These are phyloP conservation scores for Exophiala oligosperma DNA, from an alignment of 2,329 filamentous ascomycete genomes.

Conservation along the genomic window DNA sequence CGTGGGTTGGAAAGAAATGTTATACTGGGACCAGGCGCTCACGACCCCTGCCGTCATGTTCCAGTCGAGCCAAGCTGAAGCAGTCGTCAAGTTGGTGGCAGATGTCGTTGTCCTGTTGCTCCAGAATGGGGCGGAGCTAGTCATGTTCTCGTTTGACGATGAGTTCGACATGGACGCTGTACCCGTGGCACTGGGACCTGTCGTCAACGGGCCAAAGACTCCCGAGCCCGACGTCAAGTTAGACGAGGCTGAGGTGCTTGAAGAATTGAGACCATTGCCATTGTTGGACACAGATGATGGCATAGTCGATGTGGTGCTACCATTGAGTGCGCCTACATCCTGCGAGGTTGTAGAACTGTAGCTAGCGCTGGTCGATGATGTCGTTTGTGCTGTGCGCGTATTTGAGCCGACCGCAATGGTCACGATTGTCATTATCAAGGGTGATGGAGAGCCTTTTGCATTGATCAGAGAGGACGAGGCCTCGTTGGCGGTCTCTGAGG, in stretches of 20 bases:
- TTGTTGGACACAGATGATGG: background rate
- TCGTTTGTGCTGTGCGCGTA: background rate
- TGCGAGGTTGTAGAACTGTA: background rate
- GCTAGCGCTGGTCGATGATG: background rate
- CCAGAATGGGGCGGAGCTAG: constrained; percentile 11
- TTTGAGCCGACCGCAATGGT: constrained; percentile 16
- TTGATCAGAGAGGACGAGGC: background rate
- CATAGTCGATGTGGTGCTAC: background rate
- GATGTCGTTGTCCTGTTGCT: constrained; percentile 8
- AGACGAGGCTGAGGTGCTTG: background rate
- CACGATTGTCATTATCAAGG: background rate
- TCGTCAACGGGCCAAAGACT: background rate
- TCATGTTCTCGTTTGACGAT: background rate
- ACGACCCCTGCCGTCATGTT: constrained; percentile 5
- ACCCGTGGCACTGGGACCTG: background rate
- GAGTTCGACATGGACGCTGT: background rate
- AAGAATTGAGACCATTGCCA: background rate
- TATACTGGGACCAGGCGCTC: background rate
- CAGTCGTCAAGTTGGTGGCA: background rate
- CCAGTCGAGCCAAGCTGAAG: constrained; percentile 14
- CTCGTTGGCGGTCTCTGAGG: background rate
- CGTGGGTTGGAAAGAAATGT: background rate
- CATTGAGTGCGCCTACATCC: background rate
- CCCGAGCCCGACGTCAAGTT: background rate
- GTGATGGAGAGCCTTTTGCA: background rate